Conservation (phyloP, 345 rosid species). For the Garcia nutans region DNA sequence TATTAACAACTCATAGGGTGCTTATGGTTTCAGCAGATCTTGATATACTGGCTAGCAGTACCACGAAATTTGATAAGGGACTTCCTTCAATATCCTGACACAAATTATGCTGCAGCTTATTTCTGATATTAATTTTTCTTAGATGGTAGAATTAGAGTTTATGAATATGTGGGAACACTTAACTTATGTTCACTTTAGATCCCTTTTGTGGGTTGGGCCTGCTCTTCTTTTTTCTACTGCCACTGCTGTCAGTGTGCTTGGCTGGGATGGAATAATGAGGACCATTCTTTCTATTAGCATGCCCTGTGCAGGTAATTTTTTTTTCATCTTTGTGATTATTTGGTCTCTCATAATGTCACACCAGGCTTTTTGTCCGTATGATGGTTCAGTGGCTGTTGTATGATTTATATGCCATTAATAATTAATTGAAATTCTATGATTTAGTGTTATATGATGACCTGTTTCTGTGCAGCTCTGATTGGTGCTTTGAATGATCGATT, state of each 20-base stretch:
- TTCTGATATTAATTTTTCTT: slow-evolving; percentile 1
- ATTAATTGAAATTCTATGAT: slow-evolving; percentile 11
- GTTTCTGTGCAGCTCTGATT: slow-evolving; percentile 59
- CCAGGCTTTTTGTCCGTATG: neutral
- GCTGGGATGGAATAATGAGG: slow-evolving; percentile 97
- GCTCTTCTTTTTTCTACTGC: slow-evolving; percentile 93
- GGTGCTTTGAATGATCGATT: slow-evolving; percentile 94
- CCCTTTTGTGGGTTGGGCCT: slow-evolving; percentile 97
- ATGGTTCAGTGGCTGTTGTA: neutral
- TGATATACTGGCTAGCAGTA: slow-evolving; percentile 80
- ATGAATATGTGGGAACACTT: slow-evolving; percentile 41
- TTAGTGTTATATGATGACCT: slow-evolving; percentile 19
- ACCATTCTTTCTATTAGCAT: slow-evolving; percentile 77
- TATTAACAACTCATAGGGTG: slow-evolving; percentile 91
- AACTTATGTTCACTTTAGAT: slow-evolving; percentile 72
- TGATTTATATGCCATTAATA: slow-evolving; percentile 4
- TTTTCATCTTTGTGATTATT: slow-evolving; percentile 14
- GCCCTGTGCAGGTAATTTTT: slow-evolving; percentile 75
- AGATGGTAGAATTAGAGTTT: slow-evolving; percentile 7
- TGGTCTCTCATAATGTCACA: neutral
- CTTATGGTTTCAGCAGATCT: slow-evolving; percentile 87
- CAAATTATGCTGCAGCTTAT: slow-evolving; percentile 4
- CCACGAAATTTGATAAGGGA: slow-evolving; percentile 84
- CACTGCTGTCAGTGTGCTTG: slow-evolving; percentile 77
- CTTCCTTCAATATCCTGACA: slow-evolving; percentile 91